These are phyloP conservation scores for Mortierella hygrophila DNA, from an alignment of 192 early-diverging fungal genomes.

Conservation along the genomic window DNA sequence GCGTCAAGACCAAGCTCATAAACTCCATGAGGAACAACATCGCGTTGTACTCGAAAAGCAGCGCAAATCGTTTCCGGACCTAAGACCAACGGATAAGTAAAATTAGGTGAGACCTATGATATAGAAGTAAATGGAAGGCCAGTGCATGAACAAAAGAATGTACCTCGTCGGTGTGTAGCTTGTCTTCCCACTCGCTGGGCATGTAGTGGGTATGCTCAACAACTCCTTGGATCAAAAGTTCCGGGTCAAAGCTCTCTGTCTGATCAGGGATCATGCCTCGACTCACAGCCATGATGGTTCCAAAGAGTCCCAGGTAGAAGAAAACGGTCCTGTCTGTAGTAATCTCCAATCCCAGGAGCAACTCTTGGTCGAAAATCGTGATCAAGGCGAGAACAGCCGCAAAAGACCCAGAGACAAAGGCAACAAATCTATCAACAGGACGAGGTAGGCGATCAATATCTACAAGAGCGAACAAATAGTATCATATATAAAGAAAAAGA, in stretches of 20 bases:
- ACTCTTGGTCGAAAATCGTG: constrained; percentile 88
- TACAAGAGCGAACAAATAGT: not conserved
- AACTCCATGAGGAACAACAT: constrained; percentile 87
- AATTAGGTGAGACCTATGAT: not conserved
- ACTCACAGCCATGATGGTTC: constrained; percentile 82
- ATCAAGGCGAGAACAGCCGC: constrained; percentile 87
- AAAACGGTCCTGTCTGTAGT: constrained; percentile 88
- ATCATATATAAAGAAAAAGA: not conserved
- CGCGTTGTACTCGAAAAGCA: constrained; percentile 86
- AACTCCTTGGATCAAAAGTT: constrained; percentile 78
- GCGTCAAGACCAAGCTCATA: constrained; percentile 83
- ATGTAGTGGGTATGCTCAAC: constrained; percentile 93
- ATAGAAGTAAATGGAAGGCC: not conserved
- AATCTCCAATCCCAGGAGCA: constrained; percentile 92
- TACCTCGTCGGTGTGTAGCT: constrained; percentile 86
- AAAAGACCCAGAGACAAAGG: constrained; percentile 92
- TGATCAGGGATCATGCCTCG: constrained; percentile 89
- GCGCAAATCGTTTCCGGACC: constrained; percentile 84
- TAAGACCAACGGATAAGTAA: constrained; percentile 9
- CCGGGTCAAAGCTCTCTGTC: constrained; percentile 86
- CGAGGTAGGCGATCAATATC: not conserved
- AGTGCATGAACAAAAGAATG: not conserved
- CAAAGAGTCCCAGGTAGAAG: constrained; percentile 95
- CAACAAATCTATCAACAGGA: constrained; percentile 74
- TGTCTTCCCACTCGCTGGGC: constrained; percentile 86